A percentile compares a stretch with the other conserved stretches of the same genome.
Evolutionary conservation across 2,329 filamentous ascomycete genomes (phyloP).

Genomic region (Albophoma yamanashiensis): DNA sequence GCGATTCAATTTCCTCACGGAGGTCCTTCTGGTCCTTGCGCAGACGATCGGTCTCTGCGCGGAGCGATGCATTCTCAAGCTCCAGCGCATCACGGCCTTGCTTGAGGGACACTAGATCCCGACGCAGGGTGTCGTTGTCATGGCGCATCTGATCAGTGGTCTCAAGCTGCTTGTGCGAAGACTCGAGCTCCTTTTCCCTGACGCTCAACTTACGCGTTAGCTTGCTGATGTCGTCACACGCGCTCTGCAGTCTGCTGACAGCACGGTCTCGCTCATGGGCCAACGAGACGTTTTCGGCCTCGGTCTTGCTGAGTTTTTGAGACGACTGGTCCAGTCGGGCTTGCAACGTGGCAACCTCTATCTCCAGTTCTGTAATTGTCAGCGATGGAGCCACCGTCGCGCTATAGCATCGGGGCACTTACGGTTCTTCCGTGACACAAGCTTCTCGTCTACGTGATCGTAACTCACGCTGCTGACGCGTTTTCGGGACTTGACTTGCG

Average conservation of each 20-base stretch:
- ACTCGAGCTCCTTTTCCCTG: constrained; percentile 30
- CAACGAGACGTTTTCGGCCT: constrained; percentile 52
- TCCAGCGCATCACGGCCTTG: constrained; percentile 24
- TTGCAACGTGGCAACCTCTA: constrained; percentile 49
- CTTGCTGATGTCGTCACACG: constrained; percentile 46
- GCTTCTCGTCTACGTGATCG: constrained; percentile 31
- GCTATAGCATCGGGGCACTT: constrained; percentile 18
- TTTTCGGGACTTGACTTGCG: constrained; percentile 35
- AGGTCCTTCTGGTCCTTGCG: constrained; percentile 23
- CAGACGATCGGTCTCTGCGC: constrained; percentile 27
- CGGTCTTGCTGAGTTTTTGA: constrained; percentile 49
- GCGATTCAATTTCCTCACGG: constrained; percentile 27
- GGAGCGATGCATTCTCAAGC: constrained; percentile 29
- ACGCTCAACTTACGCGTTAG: constrained; percentile 30
- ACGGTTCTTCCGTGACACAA: constrained; percentile 45
- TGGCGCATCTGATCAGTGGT: constrained; percentile 26
- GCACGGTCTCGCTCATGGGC: constrained; percentile 55
- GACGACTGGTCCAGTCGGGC: constrained; percentile 51
- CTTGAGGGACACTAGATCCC: constrained; percentile 29
- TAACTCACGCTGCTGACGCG: constrained; percentile 29
- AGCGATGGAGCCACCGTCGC: constrained; percentile 5
- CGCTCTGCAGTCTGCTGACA: constrained; percentile 49
- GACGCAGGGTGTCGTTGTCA: constrained; percentile 27
- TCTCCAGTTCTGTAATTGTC: constrained; percentile 38
- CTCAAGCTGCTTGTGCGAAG: constrained; percentile 29